Evolutionary conservation across 768 basidiomycete species (phyloP), one percentile per base, ranked within the genome.

Genomic region (Boletus rufocinnamomeus): DNA sequence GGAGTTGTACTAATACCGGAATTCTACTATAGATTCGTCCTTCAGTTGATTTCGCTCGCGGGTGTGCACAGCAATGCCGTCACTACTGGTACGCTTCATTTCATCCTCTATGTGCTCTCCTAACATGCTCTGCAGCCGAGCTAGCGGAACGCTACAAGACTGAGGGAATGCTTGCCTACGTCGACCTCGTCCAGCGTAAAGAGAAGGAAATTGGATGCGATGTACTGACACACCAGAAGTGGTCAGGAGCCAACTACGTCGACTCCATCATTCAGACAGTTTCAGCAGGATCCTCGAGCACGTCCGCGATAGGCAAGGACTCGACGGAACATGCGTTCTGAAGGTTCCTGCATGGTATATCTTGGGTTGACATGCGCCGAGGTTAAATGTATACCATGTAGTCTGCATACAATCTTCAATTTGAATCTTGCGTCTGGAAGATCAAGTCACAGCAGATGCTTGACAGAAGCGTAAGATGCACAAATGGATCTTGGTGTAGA

Each of bases 151-250:
- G 82, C 23, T 96, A 84, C 80, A 89, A 92, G 76, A 82, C 85
- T 27, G 91, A 95, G 47, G 93, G 93, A 47, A 95, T 96, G 90
- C 82, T 93, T 34, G 94, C 94, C 25, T 96, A 96, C 72, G 93
- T 95, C 48, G 82, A 95, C 58, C 84, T 93, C 21, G 84, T 95
- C 50, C 93, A 96, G 69, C 79, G 84, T 62, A 93, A 91, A 72
- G 93, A 96, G 74, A 90, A 88, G 73, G 92, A 88, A 65, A 83
- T 94, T 51, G 89, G 89, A 35, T 90, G 89, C 59, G 93, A 96
- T 70, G 93, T 96, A 34, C 77, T 95, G 48, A 96, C 91, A 3
- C 93, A 96, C 73, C 93, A 96, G 76, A 95, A 94, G 81, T 97
- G 94, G 93, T 93, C 92, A 62, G 93, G 94, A 37, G 93, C 93